phyloP scores from a whole-genome alignment of 345 rosid species.

The Eucalyptus rudis region DNA sequence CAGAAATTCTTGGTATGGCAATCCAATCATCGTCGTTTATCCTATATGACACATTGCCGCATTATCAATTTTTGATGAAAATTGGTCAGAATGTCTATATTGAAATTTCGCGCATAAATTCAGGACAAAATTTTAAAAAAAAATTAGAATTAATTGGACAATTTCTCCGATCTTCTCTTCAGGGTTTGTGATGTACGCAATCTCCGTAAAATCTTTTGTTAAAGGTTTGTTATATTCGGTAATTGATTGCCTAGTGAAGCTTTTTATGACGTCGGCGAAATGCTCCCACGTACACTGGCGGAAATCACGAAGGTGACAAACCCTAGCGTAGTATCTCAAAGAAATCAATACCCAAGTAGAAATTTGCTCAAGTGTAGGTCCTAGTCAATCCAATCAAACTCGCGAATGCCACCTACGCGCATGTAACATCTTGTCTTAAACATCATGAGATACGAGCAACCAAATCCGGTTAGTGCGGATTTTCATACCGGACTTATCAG shows the following conservation, averaged over 20 bases:
- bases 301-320: not conserved
- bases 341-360: not conserved
- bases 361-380: not conserved
- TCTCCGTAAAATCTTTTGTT: no score
- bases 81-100: no score
- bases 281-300: not conserved
- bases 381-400: not conserved
- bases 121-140: no score
- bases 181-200: not conserved
- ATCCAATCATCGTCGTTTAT: not conserved
- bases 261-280: not conserved
- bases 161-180: not conserved
- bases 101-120: not conserved
- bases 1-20: not conserved
- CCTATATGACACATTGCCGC: rapidly evolving
- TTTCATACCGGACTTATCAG: not conserved
- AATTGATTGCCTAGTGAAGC: not conserved
- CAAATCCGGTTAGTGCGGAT: not conserved
- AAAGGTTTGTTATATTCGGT: not conserved
- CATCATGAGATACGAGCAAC: not conserved
- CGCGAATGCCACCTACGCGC: not conserved
- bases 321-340: not conserved
- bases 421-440: not conserved
- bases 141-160: not conserved
- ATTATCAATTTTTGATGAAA: rapidly evolving